Percentiles rank a stretch among this genome's conserved stretches.
Conservation (phyloP, 148 eudicot species). For the Chenopodium suecicum region DNA sequence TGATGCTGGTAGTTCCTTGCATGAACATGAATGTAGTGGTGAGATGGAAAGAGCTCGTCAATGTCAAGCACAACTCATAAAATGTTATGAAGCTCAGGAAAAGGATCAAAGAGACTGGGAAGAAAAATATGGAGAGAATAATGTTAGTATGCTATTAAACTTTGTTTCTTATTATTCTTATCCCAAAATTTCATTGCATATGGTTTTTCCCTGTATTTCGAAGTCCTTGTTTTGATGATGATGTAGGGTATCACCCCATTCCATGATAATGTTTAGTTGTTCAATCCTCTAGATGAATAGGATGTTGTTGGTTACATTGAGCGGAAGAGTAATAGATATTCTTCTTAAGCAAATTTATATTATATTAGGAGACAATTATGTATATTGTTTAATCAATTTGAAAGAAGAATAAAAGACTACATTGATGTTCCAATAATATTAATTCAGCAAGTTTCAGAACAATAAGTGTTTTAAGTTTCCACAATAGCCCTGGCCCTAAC, state of each 20-base stretch:
- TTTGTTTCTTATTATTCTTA: neutral
- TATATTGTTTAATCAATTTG: neutral
- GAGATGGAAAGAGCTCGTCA: conserved; percentile 75
- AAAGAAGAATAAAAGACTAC: neutral
- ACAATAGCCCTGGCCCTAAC: neutral
- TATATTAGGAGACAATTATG: neutral
- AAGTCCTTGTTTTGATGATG: neutral
- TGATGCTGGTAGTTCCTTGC: conserved; percentile 23
- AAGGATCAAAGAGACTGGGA: conserved; percentile 95
- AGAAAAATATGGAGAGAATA: conserved; percentile 65
- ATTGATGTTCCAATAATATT: neutral
- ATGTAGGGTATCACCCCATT: neutral
- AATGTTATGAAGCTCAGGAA: conserved; percentile 69
- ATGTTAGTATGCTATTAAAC: conserved; percentile 52
- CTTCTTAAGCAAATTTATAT: neutral
- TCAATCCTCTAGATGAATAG: conserved; percentile 1
- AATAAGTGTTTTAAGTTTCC: neutral
- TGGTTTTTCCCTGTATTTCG: neutral
- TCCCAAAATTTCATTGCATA: neutral
- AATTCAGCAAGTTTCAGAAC: neutral
- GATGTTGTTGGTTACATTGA: neutral
- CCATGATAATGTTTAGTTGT: neutral
- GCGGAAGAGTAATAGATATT: neutral
- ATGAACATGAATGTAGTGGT: conserved; percentile 30
- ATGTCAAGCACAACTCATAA: conserved; percentile 69